Evolutionary conservation across 495 filamentous ascomycete species (phyloP).

Genomic region (Talaromyces proteolyticus): DNA sequence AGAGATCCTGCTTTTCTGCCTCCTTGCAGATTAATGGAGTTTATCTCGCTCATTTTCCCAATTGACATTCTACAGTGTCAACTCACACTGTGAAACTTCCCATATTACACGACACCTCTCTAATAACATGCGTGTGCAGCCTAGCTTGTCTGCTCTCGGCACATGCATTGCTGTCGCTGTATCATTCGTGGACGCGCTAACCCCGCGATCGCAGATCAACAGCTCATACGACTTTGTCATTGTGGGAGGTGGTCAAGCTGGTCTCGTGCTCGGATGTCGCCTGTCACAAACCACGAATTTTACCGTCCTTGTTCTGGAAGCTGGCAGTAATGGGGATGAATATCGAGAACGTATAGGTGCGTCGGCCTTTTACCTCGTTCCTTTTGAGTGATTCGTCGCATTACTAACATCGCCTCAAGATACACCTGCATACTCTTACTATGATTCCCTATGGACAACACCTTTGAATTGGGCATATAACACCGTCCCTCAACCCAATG

Average conservation of each 20-base stretch:
- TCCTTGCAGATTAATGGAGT: not conserved
- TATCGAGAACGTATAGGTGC: slow-evolving; percentile 27
- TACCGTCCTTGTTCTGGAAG: slow-evolving; percentile 37
- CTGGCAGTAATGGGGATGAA: slow-evolving; percentile 29
- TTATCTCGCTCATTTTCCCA: not conserved
- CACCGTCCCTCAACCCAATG: slow-evolving; percentile 26
- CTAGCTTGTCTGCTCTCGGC: slow-evolving; percentile 4
- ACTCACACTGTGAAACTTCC: not conserved
- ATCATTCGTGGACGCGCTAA: slow-evolving; percentile 12
- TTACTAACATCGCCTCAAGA: slow-evolving; percentile 8
- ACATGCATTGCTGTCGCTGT: slow-evolving; percentile 1
- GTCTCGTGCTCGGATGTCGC: slow-evolving; percentile 23
- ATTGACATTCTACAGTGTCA: not conserved
- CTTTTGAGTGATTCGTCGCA: not conserved
- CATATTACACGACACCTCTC: not conserved
- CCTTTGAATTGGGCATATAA: slow-evolving; percentile 30
- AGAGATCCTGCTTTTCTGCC: not conserved
- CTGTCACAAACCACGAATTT: slow-evolving; percentile 21
- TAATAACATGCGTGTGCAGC: too few relatives aligned
- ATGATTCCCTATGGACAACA: slow-evolving; percentile 27
- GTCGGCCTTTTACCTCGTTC: not conserved
- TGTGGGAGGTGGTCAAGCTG: slow-evolving; percentile 35
- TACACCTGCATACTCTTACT: slow-evolving; percentile 28
- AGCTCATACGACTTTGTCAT: slow-evolving; percentile 42
- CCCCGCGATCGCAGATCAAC: slow-evolving; percentile 21